Evolutionary conservation across 1,284 basidiomycete species (phyloP).

Genomic region (Malassezia brasiliensis): DNA sequence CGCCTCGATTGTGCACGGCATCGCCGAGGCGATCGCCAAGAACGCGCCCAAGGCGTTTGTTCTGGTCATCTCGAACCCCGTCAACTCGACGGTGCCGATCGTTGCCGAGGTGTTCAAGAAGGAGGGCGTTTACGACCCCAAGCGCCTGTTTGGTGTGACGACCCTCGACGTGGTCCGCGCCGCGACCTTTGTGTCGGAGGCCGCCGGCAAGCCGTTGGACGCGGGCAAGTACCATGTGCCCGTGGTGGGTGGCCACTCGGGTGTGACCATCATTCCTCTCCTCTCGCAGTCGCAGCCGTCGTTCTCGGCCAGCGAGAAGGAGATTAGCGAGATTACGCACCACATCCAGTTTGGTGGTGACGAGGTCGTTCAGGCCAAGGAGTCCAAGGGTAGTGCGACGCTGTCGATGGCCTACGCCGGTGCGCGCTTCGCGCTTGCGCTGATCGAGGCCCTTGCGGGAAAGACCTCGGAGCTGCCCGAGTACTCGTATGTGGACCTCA

Average conservation of each 20-base stretch:
- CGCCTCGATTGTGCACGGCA: conserved; percentile 86
- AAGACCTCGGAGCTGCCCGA: conserved; percentile 30
- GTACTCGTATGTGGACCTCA: conserved; percentile 44
- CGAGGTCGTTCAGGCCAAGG: conserved; percentile 79
- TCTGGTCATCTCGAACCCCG: conserved; percentile 92
- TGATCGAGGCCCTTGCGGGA: conserved; percentile 39
- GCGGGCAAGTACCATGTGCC: conserved; percentile 57
- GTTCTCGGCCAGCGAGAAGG: conserved; percentile 36
- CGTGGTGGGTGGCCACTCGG: conserved; percentile 92
- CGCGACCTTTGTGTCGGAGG: conserved; percentile 83
- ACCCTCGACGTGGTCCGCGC: conserved; percentile 96
- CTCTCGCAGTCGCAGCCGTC: conserved; percentile 63
- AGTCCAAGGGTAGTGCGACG: conserved; percentile 78
- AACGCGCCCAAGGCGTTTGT: conserved; percentile 81
- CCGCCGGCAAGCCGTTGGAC: conserved; percentile 59
- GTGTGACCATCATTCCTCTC: conserved; percentile 87
- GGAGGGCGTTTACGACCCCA: conserved; percentile 76
- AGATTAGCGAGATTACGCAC: conserved; percentile 62
- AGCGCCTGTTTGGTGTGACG: conserved; percentile 86
- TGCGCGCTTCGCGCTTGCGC: conserved; percentile 39
- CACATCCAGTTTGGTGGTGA: conserved; percentile 88
- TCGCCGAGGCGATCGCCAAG: conserved; percentile 78
- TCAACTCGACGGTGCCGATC: conserved; percentile 92
- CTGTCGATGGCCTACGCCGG: conserved; percentile 78
- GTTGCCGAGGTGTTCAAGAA: conserved; percentile 91